Evolutionary conservation across 2,329 filamentous ascomycete species (phyloP).

Genomic region (Ramichloridium luteum): DNA sequence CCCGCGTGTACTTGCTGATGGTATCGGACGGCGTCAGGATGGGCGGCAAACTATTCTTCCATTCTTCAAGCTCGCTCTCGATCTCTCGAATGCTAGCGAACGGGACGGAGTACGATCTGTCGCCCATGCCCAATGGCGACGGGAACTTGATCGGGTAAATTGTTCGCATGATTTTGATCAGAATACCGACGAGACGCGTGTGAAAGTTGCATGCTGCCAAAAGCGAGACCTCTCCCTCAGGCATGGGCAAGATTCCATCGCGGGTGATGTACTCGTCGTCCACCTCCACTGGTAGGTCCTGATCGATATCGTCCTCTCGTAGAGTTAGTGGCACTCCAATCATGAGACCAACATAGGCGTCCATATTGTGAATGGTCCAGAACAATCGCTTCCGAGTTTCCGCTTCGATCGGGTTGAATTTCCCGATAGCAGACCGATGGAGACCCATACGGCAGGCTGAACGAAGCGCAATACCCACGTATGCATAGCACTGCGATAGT

Average conservation of each 20-base stretch:
- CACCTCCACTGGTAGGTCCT: slow-evolving; percentile 35
- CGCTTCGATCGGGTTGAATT: slow-evolving; percentile 37
- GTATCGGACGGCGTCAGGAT: slow-evolving; percentile 69
- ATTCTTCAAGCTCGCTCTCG: slow-evolving; percentile 49
- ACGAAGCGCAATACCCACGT: slow-evolving; percentile 39
- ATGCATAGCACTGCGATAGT: slow-evolving; percentile 41
- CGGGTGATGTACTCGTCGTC: slow-evolving; percentile 41
- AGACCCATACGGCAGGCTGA: slow-evolving; percentile 40
- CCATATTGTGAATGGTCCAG: slow-evolving; percentile 40
- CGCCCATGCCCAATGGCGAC: slow-evolving; percentile 27
- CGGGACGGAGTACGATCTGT: slow-evolving; percentile 49
- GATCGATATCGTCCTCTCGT: slow-evolving; percentile 38
- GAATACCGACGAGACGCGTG: slow-evolving; percentile 43
- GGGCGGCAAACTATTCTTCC: slow-evolving; percentile 57
- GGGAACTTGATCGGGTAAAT: slow-evolving; percentile 50
- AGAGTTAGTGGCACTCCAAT: slow-evolving; percentile 38
- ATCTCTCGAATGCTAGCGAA: slow-evolving; percentile 53
- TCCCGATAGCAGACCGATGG: slow-evolving; percentile 36
- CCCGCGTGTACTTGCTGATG: slow-evolving; percentile 52
- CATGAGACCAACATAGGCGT: slow-evolving; percentile 41
- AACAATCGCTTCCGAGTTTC: slow-evolving; percentile 40
- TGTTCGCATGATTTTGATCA: slow-evolving; percentile 50
- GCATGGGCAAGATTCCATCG: slow-evolving; percentile 40
- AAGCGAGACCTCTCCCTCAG: slow-evolving; percentile 42
- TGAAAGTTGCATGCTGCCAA: slow-evolving; percentile 50